These are phyloP conservation scores for Calocera viscosa DNA, from an alignment of 768 basidiomycete genomes.

Conservation along the genomic window DNA sequence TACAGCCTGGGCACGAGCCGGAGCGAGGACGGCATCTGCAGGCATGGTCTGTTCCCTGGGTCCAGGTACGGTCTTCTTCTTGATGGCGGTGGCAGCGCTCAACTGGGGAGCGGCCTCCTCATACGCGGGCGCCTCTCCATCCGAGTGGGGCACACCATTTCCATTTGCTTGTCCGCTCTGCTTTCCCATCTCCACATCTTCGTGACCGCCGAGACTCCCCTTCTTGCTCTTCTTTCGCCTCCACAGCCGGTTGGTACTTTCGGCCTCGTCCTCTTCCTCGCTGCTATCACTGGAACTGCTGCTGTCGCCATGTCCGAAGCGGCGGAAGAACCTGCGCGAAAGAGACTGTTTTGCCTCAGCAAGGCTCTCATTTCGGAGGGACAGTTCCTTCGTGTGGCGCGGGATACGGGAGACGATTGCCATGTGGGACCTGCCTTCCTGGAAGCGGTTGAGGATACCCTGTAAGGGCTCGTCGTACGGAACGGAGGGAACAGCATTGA, in stretches of 20 bases:
- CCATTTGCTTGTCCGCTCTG: conserved; percentile 11
- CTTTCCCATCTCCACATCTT: conserved; percentile 17
- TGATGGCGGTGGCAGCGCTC: background rate
- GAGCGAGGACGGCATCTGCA: conserved; percentile 70
- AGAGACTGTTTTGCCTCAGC: conserved; percentile 72
- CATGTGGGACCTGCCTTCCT: conserved; percentile 84
- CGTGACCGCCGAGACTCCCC: conserved; percentile 19
- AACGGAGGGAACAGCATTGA: conserved; percentile 78
- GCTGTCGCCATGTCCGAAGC: conserved; percentile 56
- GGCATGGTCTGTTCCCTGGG: conserved; percentile 71
- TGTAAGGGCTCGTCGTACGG: conserved; percentile 76
- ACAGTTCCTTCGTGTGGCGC: conserved; percentile 30
- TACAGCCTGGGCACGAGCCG: conserved; percentile 64
- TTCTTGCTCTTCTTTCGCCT: conserved; percentile 21
- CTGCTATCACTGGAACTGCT: conserved; percentile 27
- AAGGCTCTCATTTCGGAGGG: conserved; percentile 29
- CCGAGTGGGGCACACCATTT: background rate
- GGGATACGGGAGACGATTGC: conserved; percentile 69
- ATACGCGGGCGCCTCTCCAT: conserved; percentile 15
- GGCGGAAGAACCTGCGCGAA: conserved; percentile 61
- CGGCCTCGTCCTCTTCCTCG: conserved; percentile 32
- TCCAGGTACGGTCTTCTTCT: background rate
- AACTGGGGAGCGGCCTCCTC: background rate
- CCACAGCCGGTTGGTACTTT: conserved; percentile 14
- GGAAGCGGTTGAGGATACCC: conserved; percentile 76